Base-by-base conservation (phyloP, 306 rosid species). In the Cicer yamashitae region DNA sequence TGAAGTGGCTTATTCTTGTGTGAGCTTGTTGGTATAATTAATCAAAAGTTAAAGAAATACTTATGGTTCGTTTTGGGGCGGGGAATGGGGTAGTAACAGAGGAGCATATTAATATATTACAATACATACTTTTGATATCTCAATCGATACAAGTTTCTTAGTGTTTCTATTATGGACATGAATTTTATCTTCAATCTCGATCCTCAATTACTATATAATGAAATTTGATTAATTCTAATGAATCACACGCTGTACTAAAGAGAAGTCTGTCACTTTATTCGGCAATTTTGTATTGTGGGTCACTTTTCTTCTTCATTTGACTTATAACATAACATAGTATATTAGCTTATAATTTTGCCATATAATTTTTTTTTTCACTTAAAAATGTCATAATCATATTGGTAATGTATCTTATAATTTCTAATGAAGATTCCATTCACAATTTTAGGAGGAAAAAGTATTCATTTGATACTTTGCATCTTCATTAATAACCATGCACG, bases 1-100 rank as follows among this genome's bases (percentile, higher is more conserved):
- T 13, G 46, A 37, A 61, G 46, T 61, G 61, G 68, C 30, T 64
- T 8, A 13, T 41, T 65, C 38, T 41, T 43, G 70, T 10, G 44
- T 6, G 70, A 65, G 70, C 30, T 44, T 65, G 8, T 41, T 15
- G 15, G 38, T 13, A 34, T 30, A 37, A 37, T 12, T 60, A 34
- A 60, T 12, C 41, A 12, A 34, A 11, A 2, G 9, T 11, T 60
- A 34, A 51, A 51, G 57, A 51, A 6, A n/a, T 13, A 6, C 8
- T 7, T 7, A 18, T 14, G 8, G 57, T 14, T 51, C 22, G 18
- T 51, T 51, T 51, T 14, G 8, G 57, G 17, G 5, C 10, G 17
- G 15, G 54, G 54, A 6, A 5, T 1, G 8, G 14, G 7, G 7
- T 12, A 47, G 14, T 47, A 47, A 1, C 6, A 12, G 51, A 14